Conservation (phyloP, 495 filamentous ascomycete genomes). For the Thozetella sp. region DNA sequence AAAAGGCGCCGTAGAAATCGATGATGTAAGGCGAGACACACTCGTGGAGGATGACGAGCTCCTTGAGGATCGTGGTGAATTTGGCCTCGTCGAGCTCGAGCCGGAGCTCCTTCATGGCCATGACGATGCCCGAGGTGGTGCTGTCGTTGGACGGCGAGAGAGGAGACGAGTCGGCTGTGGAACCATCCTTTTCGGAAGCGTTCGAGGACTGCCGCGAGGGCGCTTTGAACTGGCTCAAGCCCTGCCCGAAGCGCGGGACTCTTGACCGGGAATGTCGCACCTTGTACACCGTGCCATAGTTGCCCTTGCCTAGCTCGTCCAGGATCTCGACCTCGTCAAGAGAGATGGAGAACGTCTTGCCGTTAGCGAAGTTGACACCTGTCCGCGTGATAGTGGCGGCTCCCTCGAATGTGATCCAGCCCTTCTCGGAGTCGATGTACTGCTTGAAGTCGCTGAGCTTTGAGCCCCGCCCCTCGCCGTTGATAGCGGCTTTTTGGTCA, state of each 20-base stretch:
- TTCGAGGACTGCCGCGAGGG: constrained; percentile 30
- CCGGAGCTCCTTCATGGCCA: constrained; percentile 99
- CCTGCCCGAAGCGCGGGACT: constrained; percentile 77
- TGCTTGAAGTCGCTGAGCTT: constrained; percentile 90
- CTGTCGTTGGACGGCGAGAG: constrained; percentile 15
- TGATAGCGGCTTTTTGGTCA: constrained; percentile 23
- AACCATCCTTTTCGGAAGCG: constrained; percentile 27
- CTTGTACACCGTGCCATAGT: constrained; percentile 98
- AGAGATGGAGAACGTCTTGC: constrained; percentile 90
- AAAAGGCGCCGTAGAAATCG: constrained; percentile 98
- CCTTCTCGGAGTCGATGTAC: constrained; percentile 88
- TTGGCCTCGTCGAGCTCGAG: constrained; percentile 95
- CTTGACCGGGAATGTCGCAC: constrained; percentile 83
- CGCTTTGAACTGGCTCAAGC: constrained; percentile 63
- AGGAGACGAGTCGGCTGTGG: constrained; percentile 12
- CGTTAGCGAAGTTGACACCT: constrained; percentile 89
- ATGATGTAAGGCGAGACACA: constrained; percentile 96
- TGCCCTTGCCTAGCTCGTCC: constrained; percentile 96
- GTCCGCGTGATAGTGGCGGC: constrained; percentile 86
- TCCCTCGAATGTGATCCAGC: constrained; percentile 89
- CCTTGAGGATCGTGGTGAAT: constrained; percentile 97
- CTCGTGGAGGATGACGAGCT: constrained; percentile 93
- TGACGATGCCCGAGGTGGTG: constrained; percentile 68
- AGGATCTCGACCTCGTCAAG: constrained; percentile 94
- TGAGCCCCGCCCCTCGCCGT: constrained; percentile 51